phyloP scores from a whole-genome alignment of 2,329 filamentous ascomycete species.

The Pyricularia pennisetigena region DNA sequence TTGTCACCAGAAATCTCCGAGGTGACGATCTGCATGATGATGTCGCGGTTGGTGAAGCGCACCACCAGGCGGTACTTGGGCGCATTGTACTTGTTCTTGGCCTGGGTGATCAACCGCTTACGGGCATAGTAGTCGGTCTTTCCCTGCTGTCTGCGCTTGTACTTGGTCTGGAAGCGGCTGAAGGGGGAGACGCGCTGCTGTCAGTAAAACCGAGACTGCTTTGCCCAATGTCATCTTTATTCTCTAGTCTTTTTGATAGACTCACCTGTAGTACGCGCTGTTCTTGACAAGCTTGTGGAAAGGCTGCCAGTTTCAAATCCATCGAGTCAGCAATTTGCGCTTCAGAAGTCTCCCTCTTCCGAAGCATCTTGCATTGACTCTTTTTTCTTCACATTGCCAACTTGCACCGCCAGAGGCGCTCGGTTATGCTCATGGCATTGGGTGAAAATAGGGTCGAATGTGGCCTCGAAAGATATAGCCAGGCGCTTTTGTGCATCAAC shows the following conservation, averaged over 20 bases:
- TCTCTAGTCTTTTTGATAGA: conserved; percentile 11
- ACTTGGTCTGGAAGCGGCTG: conserved; percentile 99
- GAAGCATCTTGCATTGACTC: conserved; percentile 99
- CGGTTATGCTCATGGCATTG: neutral
- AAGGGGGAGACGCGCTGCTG: conserved; percentile 3
- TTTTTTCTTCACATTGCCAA: conserved; percentile 16
- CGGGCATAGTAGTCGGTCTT: conserved; percentile 99
- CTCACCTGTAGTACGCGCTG: conserved; percentile 97
- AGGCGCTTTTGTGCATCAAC: conserved; percentile 29
- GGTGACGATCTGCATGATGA: conserved; percentile 93
- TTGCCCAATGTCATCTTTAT: neutral
- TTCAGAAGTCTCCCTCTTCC: conserved; percentile 71
- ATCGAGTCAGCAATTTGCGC: conserved; percentile 99
- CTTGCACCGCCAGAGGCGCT: neutral
- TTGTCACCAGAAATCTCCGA: conserved; percentile 98
- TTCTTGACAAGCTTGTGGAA: conserved; percentile 97
- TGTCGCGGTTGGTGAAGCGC: conserved; percentile 99
- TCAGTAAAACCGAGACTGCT: neutral
- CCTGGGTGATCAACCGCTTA: conserved; percentile 98
- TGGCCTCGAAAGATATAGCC: neutral
- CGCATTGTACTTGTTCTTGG: conserved; percentile 99
- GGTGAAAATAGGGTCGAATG: neutral
- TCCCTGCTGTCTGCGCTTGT: conserved; percentile 89
- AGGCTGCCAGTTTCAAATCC: conserved; percentile 50
- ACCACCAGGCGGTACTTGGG: conserved; percentile 99